phyloP scores from a whole-genome alignment of 2,329 filamentous ascomycete genomes.

The Colletotrichum sp. region DNA sequence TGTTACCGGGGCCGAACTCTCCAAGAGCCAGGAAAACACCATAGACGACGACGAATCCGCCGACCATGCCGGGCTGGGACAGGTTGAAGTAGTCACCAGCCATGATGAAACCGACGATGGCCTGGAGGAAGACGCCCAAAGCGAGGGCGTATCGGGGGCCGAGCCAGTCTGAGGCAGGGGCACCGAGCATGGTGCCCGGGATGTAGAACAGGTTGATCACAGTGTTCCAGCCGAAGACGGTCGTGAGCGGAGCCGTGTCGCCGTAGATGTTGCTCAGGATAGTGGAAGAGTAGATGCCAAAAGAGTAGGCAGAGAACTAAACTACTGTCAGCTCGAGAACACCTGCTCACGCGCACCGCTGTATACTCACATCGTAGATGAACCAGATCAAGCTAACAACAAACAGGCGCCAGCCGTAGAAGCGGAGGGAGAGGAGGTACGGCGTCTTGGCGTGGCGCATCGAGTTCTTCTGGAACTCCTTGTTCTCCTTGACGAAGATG shows the following conservation, averaged over 20 bases:
- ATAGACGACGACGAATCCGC: constrained; percentile 79
- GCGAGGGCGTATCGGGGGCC: constrained; percentile 79
- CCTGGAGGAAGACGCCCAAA: constrained; percentile 74
- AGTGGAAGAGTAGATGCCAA: constrained; percentile 81
- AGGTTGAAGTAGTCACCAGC: constrained; percentile 77
- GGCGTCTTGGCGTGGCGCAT: constrained; percentile 68
- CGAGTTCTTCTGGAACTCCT: constrained; percentile 74
- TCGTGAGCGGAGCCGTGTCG: constrained; percentile 67
- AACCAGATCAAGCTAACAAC: constrained; percentile 83
- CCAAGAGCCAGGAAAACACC: constrained; percentile 79
- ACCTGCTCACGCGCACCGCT: neutral
- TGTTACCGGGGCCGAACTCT: constrained; percentile 87
- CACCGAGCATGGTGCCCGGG: constrained; percentile 79
- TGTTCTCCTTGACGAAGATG: constrained; percentile 76
- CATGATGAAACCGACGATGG: constrained; percentile 87
- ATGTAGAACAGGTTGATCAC: constrained; percentile 90
- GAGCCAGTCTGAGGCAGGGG: constrained; percentile 77
- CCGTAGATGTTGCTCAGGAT: constrained; percentile 73
- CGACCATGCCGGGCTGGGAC: constrained; percentile 70
- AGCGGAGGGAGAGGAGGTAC: constrained; percentile 61
- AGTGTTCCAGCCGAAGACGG: constrained; percentile 86
- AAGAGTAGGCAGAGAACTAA: constrained; percentile 80
- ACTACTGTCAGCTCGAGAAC: neutral
- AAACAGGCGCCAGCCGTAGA: constrained; percentile 76
- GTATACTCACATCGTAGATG: constrained; percentile 68